A percentile compares a stretch with the other conserved stretches of the same genome.
Evolutionary conservation across 495 filamentous ascomycete genomes (phyloP).

Genomic region (Aspergillus sparsus): DNA sequence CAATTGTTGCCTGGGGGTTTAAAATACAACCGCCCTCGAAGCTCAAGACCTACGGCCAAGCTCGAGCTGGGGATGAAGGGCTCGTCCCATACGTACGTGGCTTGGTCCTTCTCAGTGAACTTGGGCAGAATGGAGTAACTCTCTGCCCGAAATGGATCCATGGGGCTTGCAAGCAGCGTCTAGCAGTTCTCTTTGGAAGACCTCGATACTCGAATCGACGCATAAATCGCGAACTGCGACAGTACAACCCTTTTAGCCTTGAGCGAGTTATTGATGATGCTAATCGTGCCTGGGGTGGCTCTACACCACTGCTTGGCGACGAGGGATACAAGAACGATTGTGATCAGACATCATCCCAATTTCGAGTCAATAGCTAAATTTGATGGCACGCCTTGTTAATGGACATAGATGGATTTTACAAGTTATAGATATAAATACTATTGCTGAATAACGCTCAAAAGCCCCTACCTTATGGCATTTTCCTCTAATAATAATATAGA

Average conservation of each 20-base stretch:
- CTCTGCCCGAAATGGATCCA: conserved; percentile 40
- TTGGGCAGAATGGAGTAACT: conserved; percentile 48
- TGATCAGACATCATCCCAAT: too few species aligned
- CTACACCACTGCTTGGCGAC: conserved; percentile 30
- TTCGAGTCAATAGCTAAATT: too few species aligned
- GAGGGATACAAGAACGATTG: conserved; percentile 8
- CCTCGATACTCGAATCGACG: conserved; percentile 30
- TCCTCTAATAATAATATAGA: too few species aligned
- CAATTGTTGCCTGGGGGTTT: conserved; percentile 63
- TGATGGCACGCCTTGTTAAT: too few species aligned
- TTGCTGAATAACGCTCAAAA: too few species aligned
- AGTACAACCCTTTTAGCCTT: conserved; percentile 36
- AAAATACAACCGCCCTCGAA: conserved; percentile 34
- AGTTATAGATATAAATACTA: too few species aligned
- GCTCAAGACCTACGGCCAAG: conserved; percentile 8
- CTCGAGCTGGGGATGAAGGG: conserved; percentile 16
- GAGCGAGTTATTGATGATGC: conserved; percentile 36
- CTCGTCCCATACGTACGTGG: conserved; percentile 52
- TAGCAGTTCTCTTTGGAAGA: conserved; percentile 52
- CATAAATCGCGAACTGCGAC: conserved; percentile 41
- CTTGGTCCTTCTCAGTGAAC: conserved; percentile 49
- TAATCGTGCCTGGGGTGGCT: conserved; percentile 36
- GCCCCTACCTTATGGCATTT: too few species aligned
- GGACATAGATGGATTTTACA: too few species aligned
- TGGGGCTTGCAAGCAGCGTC: conserved; percentile 48